Base-by-base conservation (phyloP, 768 basidiomycete species). In the Mycena kentingensis region DNA sequence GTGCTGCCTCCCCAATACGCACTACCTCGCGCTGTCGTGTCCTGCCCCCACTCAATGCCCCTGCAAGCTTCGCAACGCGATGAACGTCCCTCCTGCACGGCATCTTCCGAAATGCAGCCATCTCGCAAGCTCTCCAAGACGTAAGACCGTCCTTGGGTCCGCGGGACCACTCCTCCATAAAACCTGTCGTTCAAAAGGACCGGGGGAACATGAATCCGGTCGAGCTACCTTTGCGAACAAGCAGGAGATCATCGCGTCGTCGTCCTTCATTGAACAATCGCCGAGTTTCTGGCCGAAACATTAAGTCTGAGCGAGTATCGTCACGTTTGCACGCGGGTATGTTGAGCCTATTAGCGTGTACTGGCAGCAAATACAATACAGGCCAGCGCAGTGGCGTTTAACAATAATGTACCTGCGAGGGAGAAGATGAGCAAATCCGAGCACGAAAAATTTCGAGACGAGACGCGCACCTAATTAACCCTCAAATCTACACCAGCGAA, bases 141-240 rank as follows among this genome's bases (percentile, higher is more conserved):
- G 41, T 43, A 43, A 27, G 12, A 43, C 41, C 41, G 39, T 52
- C 52, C 53, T 49, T 56, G 43, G 49, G 46, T 53, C 44, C 45
- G 36, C 36, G 36, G 36, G 36, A 10, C 10, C 19, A 37, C 36
- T 11, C 18, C 36, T 37, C 36, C 36, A 37, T 37, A 18, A 37
- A 37, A 19, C 36, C 36, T 37, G 36, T 37, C 36, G n/a, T n/a
- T n/a, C n/a, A n/a, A 37, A 10, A 37, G 10, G n/a, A n/a, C n/a
- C n/a, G n/a, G n/a, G n/a, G n/a, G n/a, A n/a, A n/a, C n/a, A n/a
- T n/a, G n/a, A n/a, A n/a, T n/a, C n/a, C n/a, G n/a, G n/a, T n/a
- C n/a, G n/a, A n/a, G n/a, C n/a, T n/a, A n/a, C n/a, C n/a, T n/a
- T n/a, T n/a, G n/a, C n/a, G n/a, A n/a, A n/a, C n/a, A n/a, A n/a